These are phyloP conservation scores for Verbascum thapsus DNA, from an alignment of 257 asterid species.

Conservation along the genomic window DNA sequence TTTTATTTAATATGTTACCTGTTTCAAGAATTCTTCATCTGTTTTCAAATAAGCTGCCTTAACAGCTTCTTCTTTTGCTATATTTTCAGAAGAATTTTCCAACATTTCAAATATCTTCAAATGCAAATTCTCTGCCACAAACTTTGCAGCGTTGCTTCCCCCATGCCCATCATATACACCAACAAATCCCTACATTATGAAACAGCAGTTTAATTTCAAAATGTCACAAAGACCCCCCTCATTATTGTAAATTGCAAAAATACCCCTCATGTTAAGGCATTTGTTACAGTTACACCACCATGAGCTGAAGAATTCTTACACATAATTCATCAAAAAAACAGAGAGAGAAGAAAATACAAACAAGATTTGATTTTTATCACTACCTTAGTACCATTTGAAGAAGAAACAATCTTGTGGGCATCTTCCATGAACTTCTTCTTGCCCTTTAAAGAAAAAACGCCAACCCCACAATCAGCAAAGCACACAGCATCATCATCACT, in stretches of 20 bases:
- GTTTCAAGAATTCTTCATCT: constrained; percentile 78
- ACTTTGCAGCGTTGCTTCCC: constrained; percentile 81
- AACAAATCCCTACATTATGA: constrained; percentile 62
- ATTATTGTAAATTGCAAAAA: no score
- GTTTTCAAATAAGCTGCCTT: constrained; percentile 72
- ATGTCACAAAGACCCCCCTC: background rate
- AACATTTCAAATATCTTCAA: constrained; percentile 53
- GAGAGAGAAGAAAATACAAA: background rate
- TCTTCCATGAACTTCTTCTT: constrained; percentile 94
- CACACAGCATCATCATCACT: constrained; percentile 40
- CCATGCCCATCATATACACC: constrained; percentile 99
- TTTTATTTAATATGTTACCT: constrained; percentile 41
- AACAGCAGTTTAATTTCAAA: constrained; percentile 14
- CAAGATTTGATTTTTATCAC: constrained; percentile 13
- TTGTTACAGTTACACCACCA: no score
- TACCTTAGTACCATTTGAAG: constrained; percentile 54
- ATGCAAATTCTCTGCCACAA: constrained; percentile 79
- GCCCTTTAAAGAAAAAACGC: constrained; percentile 73
- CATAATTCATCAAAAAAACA: no score
- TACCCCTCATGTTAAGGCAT: no score
- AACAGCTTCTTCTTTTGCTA: constrained; percentile 57
- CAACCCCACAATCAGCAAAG: constrained; percentile 67
- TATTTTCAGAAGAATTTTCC: constrained; percentile 43
- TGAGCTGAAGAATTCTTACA: no score
- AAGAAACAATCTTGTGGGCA: constrained; percentile 57